phyloP scores from a whole-genome alignment of 2,329 filamentous ascomycete genomes.

The Alternaria sp. region DNA sequence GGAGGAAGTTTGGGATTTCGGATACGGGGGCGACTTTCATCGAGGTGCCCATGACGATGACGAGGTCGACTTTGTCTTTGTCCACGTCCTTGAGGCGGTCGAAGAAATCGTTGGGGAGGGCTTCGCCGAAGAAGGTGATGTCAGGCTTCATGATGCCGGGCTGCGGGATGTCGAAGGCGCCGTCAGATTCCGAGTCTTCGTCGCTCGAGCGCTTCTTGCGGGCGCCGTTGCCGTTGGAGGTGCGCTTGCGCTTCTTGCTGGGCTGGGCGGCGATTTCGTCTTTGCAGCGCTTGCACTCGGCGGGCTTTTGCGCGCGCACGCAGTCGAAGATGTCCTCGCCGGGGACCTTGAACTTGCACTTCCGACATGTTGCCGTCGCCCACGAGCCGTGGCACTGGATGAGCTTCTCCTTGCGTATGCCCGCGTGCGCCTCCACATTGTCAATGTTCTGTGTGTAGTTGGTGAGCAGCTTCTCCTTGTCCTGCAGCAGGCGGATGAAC shows the following conservation, averaged over 20 bases:
- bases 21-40: slow-evolving; percentile 95
- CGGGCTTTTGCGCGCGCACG: slow-evolving; percentile 76
- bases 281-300: slow-evolving; percentile 76
- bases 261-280: slow-evolving; percentile 58
- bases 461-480: slow-evolving; percentile 86
- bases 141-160: slow-evolving; percentile 92
- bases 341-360: slow-evolving; percentile 74
- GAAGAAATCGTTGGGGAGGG: slow-evolving; percentile 83
- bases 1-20: slow-evolving; percentile 83
- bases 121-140: slow-evolving; percentile 97
- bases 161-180: slow-evolving; percentile 69
- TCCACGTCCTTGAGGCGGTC: slow-evolving; percentile 82
- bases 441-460: slow-evolving; percentile 99
- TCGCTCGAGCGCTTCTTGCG: slow-evolving; percentile 59
- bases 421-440: slow-evolving; percentile 88
- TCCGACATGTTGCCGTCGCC: slow-evolving; percentile 86
- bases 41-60: slow-evolving; percentile 94
- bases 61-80: slow-evolving; percentile 79
- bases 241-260: slow-evolving; percentile 60
- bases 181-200: slow-evolving; percentile 62
- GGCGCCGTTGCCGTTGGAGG: slow-evolving; percentile 52
- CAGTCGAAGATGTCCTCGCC: slow-evolving; percentile 82
- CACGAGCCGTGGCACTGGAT: slow-evolving; percentile 98
- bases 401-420: slow-evolving; percentile 79
- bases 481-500: slow-evolving; percentile 88